Evolutionary conservation across 1,284 basidiomycete genomes (phyloP), one percentile per base, ranked within the genome.

Genomic region (Naganishia liquefaciens): DNA sequence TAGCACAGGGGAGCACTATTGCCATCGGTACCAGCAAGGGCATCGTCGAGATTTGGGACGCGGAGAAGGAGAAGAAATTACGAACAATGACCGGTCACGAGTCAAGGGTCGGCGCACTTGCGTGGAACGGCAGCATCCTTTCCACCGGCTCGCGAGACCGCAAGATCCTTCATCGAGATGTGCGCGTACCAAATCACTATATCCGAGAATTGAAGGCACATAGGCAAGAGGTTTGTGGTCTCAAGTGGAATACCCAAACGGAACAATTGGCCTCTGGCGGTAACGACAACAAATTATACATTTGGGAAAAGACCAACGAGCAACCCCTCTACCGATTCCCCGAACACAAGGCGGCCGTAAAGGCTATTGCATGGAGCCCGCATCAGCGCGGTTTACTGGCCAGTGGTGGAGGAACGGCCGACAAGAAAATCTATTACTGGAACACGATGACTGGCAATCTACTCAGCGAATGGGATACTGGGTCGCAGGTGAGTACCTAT

Each of bases 371-470:
- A 1, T 99, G 96, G 95, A 93, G 91, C 75, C 95, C 95, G 4
- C 96, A 99, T 77, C 85, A 96, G 65, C 83, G 89, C 21, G 93
- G 93, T 1, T 84, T 98, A 1, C 80, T 99, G 25, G 96, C 95
- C 0, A 93, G 90, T 2, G 96, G 96, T n/a, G 95, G 96, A 28
- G 96, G 95, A 15, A 99, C 96, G 11, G 93, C 95, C 69, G 92
- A 93, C 76, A 97, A 95, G 81, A 94, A 93, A 75, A 95, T 99
- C 64, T 83, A 94, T 58, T 98, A 97, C 75, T 99, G 95, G 95
- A 99, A 99, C 76, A 91, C 90, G 19, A 81, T 86, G 58, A 93
- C 87, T 53, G 96, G 96, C 42, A 85, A 84, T 19, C 84, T 94
- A 84, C 81, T 96, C 66, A 87, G 84, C 69, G 88, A 93, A 75